Conservation (phyloP, 2,329 filamentous ascomycete genomes). For the Penicillium vulpinum region DNA sequence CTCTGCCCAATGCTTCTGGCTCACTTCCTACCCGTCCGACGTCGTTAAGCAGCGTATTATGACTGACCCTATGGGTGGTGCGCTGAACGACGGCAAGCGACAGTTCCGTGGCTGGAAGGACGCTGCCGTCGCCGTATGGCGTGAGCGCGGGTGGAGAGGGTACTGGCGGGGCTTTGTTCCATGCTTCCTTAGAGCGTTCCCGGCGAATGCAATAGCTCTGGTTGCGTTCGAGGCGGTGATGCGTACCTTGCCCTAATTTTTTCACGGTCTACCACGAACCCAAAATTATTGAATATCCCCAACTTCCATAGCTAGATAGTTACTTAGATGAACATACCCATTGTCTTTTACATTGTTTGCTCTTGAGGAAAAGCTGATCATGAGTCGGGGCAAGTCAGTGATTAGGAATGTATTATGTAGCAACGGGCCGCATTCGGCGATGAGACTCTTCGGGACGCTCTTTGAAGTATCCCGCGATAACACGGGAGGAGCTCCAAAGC, state of each 20-base stretch:
- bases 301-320: not conserved
- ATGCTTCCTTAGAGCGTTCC: slow-evolving; percentile 90
- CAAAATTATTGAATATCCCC: not conserved
- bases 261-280: slow-evolving; percentile 2
- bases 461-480: slow-evolving; percentile 11
- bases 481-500: not conserved
- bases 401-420: slow-evolving; percentile 16
- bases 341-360: not conserved
- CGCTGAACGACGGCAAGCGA: slow-evolving; percentile 64
- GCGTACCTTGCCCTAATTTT: slow-evolving; percentile 53
- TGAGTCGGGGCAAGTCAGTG: not conserved
- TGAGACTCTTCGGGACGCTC: slow-evolving; percentile 10
- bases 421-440: slow-evolving; percentile 17
- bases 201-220: slow-evolving; percentile 90
- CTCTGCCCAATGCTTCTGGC: slow-evolving; percentile 91
- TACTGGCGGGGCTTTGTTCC: slow-evolving; percentile 94
- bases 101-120: slow-evolving; percentile 75
- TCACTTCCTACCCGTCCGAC: slow-evolving; percentile 86
- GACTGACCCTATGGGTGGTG: slow-evolving; percentile 83
- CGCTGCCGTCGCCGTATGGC: slow-evolving; percentile 74
- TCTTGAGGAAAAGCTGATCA: not conserved
- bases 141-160: slow-evolving; percentile 72
- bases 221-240: slow-evolving; percentile 92
- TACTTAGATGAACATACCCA: not conserved
- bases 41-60: slow-evolving; percentile 96